phyloP scores from a whole-genome alignment of 2,329 filamentous ascomycete species.

The Talaromyces piceae region DNA sequence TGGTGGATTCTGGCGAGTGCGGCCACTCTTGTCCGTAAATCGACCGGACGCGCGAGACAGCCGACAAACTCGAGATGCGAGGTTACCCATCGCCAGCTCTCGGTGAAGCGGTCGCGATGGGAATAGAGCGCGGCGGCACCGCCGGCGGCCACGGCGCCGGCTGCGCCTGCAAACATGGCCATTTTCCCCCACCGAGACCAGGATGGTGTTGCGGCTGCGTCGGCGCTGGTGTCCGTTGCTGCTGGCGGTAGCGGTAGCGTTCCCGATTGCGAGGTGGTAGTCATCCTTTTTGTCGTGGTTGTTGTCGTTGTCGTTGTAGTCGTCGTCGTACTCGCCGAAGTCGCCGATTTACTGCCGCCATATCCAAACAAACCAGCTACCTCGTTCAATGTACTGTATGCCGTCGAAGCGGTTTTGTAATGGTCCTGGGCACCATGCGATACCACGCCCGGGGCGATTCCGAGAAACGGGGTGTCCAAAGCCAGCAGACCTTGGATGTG shows the following conservation, averaged over 20 bases:
- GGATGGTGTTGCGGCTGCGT: conserved; percentile 40
- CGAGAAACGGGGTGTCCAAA: conserved; percentile 82
- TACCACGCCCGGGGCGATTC: conserved; percentile 44
- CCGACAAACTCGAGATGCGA: conserved; percentile 93
- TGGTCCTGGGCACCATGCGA: conserved; percentile 67
- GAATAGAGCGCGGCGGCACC: conserved; percentile 80
- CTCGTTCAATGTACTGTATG: conserved; percentile 61
- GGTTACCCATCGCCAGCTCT: conserved; percentile 72
- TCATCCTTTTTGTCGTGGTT: conserved; percentile 16
- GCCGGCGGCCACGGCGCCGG: conserved; percentile 70
- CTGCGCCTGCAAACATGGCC: conserved; percentile 76
- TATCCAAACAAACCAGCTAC: conserved; percentile 59
- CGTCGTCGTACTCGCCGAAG: conserved; percentile 11
- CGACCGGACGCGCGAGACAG: conserved; percentile 74
- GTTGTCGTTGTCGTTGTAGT: conserved; percentile 12
- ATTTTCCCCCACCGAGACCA: conserved; percentile 82
- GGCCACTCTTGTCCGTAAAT: conserved; percentile 67
- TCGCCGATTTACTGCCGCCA: conserved; percentile 38
- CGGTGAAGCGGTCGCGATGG: conserved; percentile 70
- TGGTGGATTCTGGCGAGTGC: conserved; percentile 57
- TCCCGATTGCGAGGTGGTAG: conserved; percentile 12
- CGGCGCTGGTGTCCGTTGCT: conserved; percentile 26
- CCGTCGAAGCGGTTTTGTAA: conserved; percentile 65
- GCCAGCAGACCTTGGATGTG: conserved; percentile 84
- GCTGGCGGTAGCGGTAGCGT: conserved; percentile 25